Evolutionary conservation across 306 rosid species (phyloP), one percentile per base, ranked within the genome.

Genomic region (Malus sylvestris): DNA sequence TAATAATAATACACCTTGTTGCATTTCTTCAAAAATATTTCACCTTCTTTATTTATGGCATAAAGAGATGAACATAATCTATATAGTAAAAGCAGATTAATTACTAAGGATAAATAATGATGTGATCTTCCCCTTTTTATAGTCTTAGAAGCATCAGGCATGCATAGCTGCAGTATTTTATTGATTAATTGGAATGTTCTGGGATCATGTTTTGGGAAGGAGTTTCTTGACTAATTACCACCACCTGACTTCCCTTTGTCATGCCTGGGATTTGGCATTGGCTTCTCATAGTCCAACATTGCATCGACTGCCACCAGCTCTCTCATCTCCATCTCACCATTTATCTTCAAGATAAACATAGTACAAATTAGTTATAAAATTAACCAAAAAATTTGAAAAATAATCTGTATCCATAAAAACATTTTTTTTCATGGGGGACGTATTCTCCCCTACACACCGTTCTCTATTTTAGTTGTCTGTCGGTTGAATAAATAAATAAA

Each of bases 211-310:
- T 38, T 7, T 38, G 42, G 42, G 42, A 38, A 38, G 42, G 42
- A 38, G 42, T 7, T 38, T 38, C 10, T 72, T 40, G 30, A 30
- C 65, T 68, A 59, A 32, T 44, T 14, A 40, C 68, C 55, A 60
- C 78, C 79, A 61, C 51, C 67, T 59, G 82, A 79, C 73, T 15
- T 68, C 64, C 82, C 64, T 19, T 51, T 78, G 0, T 68, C 79
- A 68, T 82, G 82, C 76, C 58, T 74, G 0, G 73, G 76, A 74
- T 82, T 74, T 32, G 76, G 73, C 2, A 2, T 25, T 68, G 79
- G 69, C 67, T 42, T 30, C 1, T 11, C 73, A 23, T 82, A 78
- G 76, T 74, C 82, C 74, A 79, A 33, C 38, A 73, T 12, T 19
- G 55, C 68, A 51, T 78, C 65, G 44, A 69, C 3, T 22, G 70